phyloP scores from a whole-genome alignment of 2,329 filamentous ascomycete genomes.

The Fusarium odoratissimum region DNA sequence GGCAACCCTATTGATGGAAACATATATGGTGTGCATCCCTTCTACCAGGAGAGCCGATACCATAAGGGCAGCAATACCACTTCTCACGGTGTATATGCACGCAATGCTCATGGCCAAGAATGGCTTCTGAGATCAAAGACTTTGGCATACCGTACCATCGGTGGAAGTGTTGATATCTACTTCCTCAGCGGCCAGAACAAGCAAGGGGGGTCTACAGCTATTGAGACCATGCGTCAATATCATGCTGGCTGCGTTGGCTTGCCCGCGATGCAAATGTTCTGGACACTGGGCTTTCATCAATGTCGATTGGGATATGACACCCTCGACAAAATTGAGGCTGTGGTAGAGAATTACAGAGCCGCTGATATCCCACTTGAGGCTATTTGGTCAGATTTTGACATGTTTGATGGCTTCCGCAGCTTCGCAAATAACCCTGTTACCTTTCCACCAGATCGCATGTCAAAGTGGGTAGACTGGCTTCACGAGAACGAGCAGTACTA shows the following conservation, averaged over 20 bases:
- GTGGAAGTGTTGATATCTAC: neutral
- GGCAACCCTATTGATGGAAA: neutral
- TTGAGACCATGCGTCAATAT: neutral
- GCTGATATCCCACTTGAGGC: conserved; percentile 5
- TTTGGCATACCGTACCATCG: neutral
- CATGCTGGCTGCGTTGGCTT: neutral
- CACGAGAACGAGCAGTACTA: conserved; percentile 2
- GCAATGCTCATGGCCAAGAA: neutral
- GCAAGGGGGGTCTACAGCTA: neutral
- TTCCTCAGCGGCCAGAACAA: neutral
- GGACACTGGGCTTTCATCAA: conserved; percentile 1
- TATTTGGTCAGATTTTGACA: conserved; percentile 19
- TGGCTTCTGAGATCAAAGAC: neutral
- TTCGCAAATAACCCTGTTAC: conserved; percentile 11
- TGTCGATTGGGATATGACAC: neutral
- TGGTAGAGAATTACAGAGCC: conserved; percentile 7
- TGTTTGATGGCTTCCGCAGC: conserved; percentile 17
- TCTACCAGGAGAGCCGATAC: neutral
- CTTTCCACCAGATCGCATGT: conserved; percentile 1
- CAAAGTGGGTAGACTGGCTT: neutral
- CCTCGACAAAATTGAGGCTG: neutral
- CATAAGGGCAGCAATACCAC: neutral
- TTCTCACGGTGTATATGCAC: neutral
- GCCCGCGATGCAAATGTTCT: conserved; percentile 3
- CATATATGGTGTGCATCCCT: neutral